Evolutionary conservation across 768 basidiomycete genomes (phyloP), one percentile per base, ranked within the genome.

Genomic region (Termitomyces sp.): DNA sequence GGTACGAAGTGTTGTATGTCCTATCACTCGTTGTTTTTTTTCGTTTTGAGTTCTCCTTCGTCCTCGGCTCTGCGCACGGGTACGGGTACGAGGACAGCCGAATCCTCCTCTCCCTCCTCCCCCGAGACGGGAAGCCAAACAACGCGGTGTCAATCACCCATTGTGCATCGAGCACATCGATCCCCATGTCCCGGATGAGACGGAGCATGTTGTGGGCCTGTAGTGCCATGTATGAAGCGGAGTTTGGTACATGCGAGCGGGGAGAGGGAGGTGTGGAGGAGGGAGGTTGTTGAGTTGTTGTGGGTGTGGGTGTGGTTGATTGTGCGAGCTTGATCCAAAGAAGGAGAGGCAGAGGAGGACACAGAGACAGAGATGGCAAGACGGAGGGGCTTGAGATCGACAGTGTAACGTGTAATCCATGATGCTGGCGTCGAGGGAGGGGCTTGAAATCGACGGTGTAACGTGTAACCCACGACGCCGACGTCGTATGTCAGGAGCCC

Each of bases 181-280:
- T 68, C 0, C 94, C 93, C 2, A 88, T 77, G 46, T 83, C 76
- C 2, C 75, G 73, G 35, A 94, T 79, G 32, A 93, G 80, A 9
- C 73, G 73, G 3, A 95, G 84, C 15, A 93, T 83, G 57, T 92
- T 94, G 94, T 1, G 93, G 94, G 0, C 87, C 86, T 4, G 68
- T 65, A 0, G 79, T 69, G 1, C 79, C 79, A 39, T 85, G 85
- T 33, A 84, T 80, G 15, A 92, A 67, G 28, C 94, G 89, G 1
- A 81, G 82, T 72, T 94, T 94, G 8, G 65, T 49, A 1, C 66
- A 20, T 0, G 88, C 79, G 2, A 93, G 78, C 0, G 78, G 66
- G 0, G 52, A 59, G 9, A 95, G 80, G 13, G 93, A 95, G 2
- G 87, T 74, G 39, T 76, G 73, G 13, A 94, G 67, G 33, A 93